phyloP scores from a whole-genome alignment of 352 stramenopile species.

The Globisporangium ultimum region DNA sequence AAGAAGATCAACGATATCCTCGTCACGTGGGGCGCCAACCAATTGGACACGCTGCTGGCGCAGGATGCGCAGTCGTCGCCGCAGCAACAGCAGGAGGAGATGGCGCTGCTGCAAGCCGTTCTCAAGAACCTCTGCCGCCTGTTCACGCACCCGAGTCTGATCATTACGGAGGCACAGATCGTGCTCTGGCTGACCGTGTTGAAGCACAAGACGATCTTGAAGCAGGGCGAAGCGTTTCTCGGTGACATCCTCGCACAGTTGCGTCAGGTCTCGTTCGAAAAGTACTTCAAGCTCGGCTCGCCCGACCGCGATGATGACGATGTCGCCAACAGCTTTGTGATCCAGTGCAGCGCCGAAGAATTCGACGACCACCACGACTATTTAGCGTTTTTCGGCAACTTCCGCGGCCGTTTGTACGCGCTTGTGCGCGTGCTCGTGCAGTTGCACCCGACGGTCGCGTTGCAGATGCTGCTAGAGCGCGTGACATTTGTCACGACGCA shows the following conservation, averaged over 20 bases:
- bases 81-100: slow-evolving; percentile 29
- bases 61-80: slow-evolving; percentile 17
- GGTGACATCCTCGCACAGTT: slow-evolving; percentile 38
- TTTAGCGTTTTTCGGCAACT: slow-evolving; percentile 73
- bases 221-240: slow-evolving; percentile 35
- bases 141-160: slow-evolving; percentile 65
- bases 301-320: slow-evolving; percentile 51
- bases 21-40: slow-evolving; percentile 63
- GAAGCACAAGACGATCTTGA: slow-evolving; percentile 65
- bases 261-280: slow-evolving; percentile 66
- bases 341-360: slow-evolving; percentile 46
- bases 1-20: slow-evolving; percentile 77
- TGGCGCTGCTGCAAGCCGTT: slow-evolving; percentile 40
- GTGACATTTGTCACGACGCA: slow-evolving; percentile 49
- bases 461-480: slow-evolving; percentile 62
- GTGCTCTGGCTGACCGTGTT: slow-evolving; percentile 70
- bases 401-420: slow-evolving; percentile 72
- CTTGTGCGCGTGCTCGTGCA: slow-evolving; percentile 68
- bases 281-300: slow-evolving; percentile 77
- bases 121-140: slow-evolving; percentile 49
- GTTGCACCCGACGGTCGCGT: slow-evolving; percentile 36
- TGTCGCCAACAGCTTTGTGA: slow-evolving; percentile 27
- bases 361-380: slow-evolving; percentile 79
- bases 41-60: slow-evolving; percentile 51
- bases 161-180: slow-evolving; percentile 67